phyloP scores from a whole-genome alignment of 345 rosid genomes.

The Rhizophora mangle region DNA sequence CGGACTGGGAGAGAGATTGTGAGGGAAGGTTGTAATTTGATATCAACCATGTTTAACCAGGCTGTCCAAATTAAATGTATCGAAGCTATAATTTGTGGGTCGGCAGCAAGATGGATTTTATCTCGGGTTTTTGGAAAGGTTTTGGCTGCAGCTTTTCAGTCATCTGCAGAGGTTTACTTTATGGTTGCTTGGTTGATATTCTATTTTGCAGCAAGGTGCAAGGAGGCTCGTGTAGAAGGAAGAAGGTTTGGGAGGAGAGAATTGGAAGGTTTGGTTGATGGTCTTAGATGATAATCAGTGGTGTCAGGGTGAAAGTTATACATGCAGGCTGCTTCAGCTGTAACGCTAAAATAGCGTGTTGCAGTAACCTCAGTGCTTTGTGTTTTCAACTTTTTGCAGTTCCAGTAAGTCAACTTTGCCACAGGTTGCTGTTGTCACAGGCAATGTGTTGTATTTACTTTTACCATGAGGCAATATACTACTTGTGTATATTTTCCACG shows the following conservation, averaged over 20 bases:
- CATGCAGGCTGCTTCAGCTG: slow-evolving; percentile 28
- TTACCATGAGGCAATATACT: slow-evolving; percentile 33
- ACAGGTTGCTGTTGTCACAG: slow-evolving; percentile 29
- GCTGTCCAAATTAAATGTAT: slow-evolving; percentile 76
- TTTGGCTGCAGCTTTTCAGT: slow-evolving; percentile 60
- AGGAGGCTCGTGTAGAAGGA: slow-evolving; percentile 64
- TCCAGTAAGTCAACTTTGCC: slow-evolving; percentile 34
- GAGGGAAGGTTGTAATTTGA: slow-evolving; percentile 78
- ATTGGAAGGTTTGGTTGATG: slow-evolving; percentile 68
- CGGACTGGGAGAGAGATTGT: slow-evolving; percentile 83
- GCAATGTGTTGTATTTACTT: slow-evolving; percentile 36
- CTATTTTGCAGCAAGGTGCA: slow-evolving; percentile 68
- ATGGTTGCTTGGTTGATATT: slow-evolving; percentile 88
- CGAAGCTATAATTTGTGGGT: slow-evolving; percentile 79
- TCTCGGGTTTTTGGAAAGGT: slow-evolving; percentile 47
- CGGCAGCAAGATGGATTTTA: slow-evolving; percentile 59
- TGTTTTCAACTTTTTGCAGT: slow-evolving; percentile 32
- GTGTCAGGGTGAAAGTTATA: slow-evolving; percentile 21
- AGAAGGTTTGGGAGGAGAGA: slow-evolving; percentile 84
- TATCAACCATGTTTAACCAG: slow-evolving; percentile 64
- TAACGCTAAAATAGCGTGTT: slow-evolving; percentile 22
- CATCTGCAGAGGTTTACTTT: slow-evolving; percentile 75
- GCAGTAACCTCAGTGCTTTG: slow-evolving; percentile 27
- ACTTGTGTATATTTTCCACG: slow-evolving; percentile 44
- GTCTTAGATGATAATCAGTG: slow-evolving; percentile 50